Evolutionary conservation across 257 asterid genomes (phyloP).

Genomic region (Primulina eburnea): DNA sequence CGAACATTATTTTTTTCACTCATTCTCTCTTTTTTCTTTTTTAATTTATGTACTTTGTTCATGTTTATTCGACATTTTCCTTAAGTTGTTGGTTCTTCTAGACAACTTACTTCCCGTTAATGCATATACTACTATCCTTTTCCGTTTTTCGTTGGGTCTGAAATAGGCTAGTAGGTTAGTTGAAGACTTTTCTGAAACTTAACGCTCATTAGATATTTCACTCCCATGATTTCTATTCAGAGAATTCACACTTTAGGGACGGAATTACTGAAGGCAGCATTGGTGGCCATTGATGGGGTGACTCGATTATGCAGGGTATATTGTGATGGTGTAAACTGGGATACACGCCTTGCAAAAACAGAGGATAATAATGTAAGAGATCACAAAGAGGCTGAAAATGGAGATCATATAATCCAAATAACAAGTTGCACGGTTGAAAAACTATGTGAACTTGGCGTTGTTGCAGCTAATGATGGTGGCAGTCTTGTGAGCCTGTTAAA

Average conservation of each 20-base stretch:
- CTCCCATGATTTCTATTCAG: conserved; percentile 41
- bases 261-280: conserved; percentile 66
- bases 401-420: conserved; percentile 52
- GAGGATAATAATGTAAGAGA: conserved; percentile 35
- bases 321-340: conserved; percentile 70
- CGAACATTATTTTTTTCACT: background rate
- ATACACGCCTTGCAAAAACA: conserved; percentile 31
- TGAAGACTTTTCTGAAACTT: conserved; percentile 7
- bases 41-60: conserved; percentile 2
- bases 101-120: background rate
- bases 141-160: background rate
- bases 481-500: conserved; percentile 78
- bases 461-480: conserved; percentile 95
- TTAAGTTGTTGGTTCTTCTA: background rate
- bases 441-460: conserved; percentile 78
- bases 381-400: conserved; percentile 41
- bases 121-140: background rate
- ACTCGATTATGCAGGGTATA: conserved; percentile 81
- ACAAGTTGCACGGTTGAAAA: conserved; percentile 55
- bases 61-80: background rate
- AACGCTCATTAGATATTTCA: conserved; percentile 18
- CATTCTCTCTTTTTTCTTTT: conserved; percentile 17
- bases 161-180: conserved; percentile 11
- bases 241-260: conserved; percentile 46
- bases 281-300: conserved; percentile 57